phyloP scores from a whole-genome alignment of 805 yeast genomes.

The Teunomyces panamensis region DNA sequence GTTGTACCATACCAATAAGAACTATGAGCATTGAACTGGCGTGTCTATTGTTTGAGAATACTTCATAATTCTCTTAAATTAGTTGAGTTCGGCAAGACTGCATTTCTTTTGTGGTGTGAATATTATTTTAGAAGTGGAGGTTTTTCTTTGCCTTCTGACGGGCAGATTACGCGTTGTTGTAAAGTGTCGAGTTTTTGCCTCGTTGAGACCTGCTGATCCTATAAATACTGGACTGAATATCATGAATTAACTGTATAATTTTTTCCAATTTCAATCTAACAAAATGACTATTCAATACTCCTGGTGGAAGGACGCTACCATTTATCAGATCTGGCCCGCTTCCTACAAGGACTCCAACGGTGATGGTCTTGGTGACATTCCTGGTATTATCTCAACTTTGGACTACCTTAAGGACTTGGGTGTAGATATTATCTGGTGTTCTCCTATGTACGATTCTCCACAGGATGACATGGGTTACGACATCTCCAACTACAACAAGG shows the following conservation, averaged over 20 bases:
- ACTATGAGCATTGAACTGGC: too few relatives aligned
- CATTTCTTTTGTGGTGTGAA: neutral
- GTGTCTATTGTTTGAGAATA: too few relatives aligned
- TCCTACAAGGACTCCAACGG: conserved; percentile 57
- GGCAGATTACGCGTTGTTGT: neutral
- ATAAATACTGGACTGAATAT: neutral
- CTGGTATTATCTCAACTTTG: conserved; percentile 50
- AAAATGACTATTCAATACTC: conserved; percentile 16
- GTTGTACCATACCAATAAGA: neutral
- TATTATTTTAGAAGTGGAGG: neutral
- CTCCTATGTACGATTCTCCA: conserved; percentile 58
- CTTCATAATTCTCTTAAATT: too few relatives aligned
- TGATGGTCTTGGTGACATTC: conserved; percentile 59
- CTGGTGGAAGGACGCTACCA: conserved; percentile 59
- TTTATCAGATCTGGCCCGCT: conserved; percentile 63
- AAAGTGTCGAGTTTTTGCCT: neutral
- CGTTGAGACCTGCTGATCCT: neutral
- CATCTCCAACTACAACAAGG: conserved; percentile 50
- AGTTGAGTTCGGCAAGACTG: too few relatives aligned
- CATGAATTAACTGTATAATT: neutral
- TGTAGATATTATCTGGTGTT: conserved; percentile 53
- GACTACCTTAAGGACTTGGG: conserved; percentile 52
- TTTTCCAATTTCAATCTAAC: neutral
- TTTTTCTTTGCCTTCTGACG: neutral
- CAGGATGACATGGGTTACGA: conserved; percentile 66